Conservation (phyloP, 768 basidiomycete species). For the Hemileccinum rubropunctum region DNA sequence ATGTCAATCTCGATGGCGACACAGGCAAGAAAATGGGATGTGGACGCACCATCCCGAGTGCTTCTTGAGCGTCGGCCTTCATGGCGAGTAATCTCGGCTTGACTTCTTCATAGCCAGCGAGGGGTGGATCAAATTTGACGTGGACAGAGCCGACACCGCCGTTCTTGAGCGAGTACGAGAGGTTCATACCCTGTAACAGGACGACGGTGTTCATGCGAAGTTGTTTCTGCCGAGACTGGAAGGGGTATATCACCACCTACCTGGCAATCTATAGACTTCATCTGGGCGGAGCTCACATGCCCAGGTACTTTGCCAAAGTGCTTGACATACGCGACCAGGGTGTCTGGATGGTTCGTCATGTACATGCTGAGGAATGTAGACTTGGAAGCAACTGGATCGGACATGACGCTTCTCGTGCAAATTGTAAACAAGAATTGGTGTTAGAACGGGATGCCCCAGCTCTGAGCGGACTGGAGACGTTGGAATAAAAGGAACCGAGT, state of each 20-base stretch:
- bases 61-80: conserved; percentile 79
- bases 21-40: not conserved
- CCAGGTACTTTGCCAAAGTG: conserved; percentile 66
- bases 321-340: conserved; percentile 79
- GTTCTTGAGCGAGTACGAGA: conserved; percentile 57
- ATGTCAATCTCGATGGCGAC: not conserved
- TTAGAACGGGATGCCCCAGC: too few species aligned
- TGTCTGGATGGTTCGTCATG: conserved; percentile 83
- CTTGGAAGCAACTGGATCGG: conserved; percentile 73
- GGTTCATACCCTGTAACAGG: conserved; percentile 57
- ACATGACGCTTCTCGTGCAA: conserved; percentile 36
- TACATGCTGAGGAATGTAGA: conserved; percentile 79
- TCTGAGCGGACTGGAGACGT: too few species aligned
- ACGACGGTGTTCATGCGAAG: not conserved
- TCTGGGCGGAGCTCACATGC: conserved; percentile 57
- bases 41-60: conserved; percentile 68
- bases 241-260: conserved; percentile 35
- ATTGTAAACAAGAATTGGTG: too few species aligned
- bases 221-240: not conserved
- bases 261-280: conserved; percentile 68
- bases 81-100: conserved; percentile 76
- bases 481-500: too few species aligned
- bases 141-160: conserved; percentile 44
- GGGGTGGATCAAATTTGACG: conserved; percentile 67
- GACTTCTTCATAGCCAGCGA: conserved; percentile 75